These are phyloP conservation scores for Fonsecaea pedrosoi DNA, from an alignment of 2,329 filamentous ascomycete genomes.

Conservation along the genomic window DNA sequence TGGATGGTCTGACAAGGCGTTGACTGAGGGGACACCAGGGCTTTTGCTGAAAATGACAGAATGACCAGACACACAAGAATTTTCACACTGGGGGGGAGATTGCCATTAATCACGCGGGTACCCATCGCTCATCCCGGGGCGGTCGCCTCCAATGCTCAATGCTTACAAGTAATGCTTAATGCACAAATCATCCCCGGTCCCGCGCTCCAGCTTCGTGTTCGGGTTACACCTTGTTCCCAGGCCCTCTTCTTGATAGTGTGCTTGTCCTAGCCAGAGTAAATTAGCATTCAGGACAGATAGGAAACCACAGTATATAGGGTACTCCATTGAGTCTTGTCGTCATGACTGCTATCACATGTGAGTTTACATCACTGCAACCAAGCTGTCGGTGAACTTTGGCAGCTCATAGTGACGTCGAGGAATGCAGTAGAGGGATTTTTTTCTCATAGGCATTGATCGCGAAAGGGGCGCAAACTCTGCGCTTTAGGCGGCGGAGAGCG, in stretches of 20 bases:
- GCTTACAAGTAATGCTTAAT: background rate
- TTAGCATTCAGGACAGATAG: too few species aligned
- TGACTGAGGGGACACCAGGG: background rate
- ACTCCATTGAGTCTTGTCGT: background rate
- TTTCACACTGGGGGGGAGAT: background rate
- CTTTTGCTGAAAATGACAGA: background rate
- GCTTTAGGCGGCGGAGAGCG: background rate
- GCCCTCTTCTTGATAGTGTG: background rate
- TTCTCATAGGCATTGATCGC: background rate
- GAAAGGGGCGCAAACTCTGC: conserved; percentile 1
- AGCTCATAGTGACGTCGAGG: conserved; percentile 12
- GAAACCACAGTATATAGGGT: too few species aligned
- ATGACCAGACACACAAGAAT: background rate
- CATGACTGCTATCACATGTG: background rate
- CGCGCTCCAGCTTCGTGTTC: background rate
- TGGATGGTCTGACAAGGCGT: conserved; percentile 8
- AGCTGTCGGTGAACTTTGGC: background rate
- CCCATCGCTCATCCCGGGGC: conserved; percentile 3
- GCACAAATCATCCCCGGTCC: background rate
- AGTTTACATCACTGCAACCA: conserved; percentile 12
- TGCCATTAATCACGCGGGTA: conserved; percentile 10
- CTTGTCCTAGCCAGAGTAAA: background rate
- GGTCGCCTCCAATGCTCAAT: background rate
- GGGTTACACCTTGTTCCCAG: background rate
- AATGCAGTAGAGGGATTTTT: conserved; percentile 3